Percentiles rank a stretch among this genome's conserved stretches.
These are phyloP conservation scores for Penicillium sumatraense DNA, from an alignment of 2,329 filamentous ascomycete genomes.

Conservation along the genomic window DNA sequence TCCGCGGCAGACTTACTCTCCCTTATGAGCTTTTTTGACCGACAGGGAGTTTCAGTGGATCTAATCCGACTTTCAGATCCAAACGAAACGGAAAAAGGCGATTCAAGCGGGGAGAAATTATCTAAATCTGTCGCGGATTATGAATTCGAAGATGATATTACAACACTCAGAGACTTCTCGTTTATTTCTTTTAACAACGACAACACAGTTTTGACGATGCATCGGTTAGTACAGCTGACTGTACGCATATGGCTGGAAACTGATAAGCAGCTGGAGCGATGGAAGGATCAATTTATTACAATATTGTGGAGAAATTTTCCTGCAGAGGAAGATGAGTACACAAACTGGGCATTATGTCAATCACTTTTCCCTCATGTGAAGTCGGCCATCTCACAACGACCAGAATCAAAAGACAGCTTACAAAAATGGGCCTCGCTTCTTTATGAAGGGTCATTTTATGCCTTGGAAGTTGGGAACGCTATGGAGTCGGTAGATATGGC, in stretches of 20 bases:
- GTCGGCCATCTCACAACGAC: background rate
- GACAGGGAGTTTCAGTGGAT: conserved; percentile 30
- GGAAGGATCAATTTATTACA: conserved; percentile 29
- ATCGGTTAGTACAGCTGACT: conserved; percentile 33
- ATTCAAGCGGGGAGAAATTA: background rate
- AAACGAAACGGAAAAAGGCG: background rate
- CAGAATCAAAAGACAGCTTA: background rate
- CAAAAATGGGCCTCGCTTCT: background rate
- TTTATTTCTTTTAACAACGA: background rate
- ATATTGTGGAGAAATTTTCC: background rate
- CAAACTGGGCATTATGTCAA: background rate
- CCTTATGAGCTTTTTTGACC: conserved; percentile 35
- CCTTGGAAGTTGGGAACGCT: background rate
- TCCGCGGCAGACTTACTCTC: background rate
- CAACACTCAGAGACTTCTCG: background rate
- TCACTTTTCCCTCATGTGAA: background rate
- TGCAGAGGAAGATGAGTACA: background rate
- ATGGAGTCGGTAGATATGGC: background rate
- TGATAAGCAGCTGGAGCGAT: conserved; percentile 27
- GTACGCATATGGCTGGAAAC: conserved; percentile 31
- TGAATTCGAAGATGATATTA: background rate
- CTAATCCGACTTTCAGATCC: conserved; percentile 18
- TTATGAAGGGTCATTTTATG: background rate
- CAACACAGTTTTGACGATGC: conserved; percentile 26
- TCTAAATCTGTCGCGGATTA: background rate